phyloP scores from a whole-genome alignment of 176 grass and related monocot species.

The Eleusine indica region DNA sequence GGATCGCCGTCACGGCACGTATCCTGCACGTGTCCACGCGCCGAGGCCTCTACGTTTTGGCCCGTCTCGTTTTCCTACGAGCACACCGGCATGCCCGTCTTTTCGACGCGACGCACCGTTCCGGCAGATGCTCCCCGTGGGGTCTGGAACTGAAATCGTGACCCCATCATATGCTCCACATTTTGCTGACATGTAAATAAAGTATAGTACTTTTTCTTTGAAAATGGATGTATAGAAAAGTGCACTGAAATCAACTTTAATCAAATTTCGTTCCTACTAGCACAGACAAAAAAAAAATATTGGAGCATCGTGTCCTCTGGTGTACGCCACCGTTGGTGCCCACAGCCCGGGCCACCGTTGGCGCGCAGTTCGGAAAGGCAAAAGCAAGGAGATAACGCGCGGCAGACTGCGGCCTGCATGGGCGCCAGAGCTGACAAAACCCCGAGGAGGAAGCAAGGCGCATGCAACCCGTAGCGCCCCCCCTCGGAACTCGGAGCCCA shows the following conservation, averaged over 20 bases:
- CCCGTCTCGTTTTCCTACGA: neutral
- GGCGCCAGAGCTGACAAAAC: conserved; percentile 37
- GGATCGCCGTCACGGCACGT: conserved; percentile 36
- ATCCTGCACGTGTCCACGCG: conserved; percentile 29
- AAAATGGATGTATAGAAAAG: neutral
- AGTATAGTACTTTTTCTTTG: neutral
- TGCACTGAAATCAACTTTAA: too few relatives aligned
- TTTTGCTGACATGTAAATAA: neutral
- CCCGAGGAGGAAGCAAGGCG: conserved; percentile 34
- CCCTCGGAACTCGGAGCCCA: conserved; percentile 52
- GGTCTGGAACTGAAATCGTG: neutral
- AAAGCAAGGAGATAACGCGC: conserved; percentile 14
- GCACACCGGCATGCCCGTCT: neutral
- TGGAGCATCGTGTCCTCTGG: neutral
- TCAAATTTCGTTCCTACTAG: too few relatives aligned
- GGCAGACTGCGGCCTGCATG: conserved; percentile 7
- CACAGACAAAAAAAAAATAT: too few relatives aligned
- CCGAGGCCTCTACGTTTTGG: neutral
- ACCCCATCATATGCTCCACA: neutral
- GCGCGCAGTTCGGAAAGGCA: neutral
- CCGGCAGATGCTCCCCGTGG: neutral
- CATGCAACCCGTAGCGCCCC: conserved; percentile 16
- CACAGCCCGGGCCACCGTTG: neutral
- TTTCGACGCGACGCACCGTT: neutral
- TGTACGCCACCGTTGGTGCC: neutral